Evolutionary conservation across 495 filamentous ascomycete genomes (phyloP).

Genomic region (Podospora conica): DNA sequence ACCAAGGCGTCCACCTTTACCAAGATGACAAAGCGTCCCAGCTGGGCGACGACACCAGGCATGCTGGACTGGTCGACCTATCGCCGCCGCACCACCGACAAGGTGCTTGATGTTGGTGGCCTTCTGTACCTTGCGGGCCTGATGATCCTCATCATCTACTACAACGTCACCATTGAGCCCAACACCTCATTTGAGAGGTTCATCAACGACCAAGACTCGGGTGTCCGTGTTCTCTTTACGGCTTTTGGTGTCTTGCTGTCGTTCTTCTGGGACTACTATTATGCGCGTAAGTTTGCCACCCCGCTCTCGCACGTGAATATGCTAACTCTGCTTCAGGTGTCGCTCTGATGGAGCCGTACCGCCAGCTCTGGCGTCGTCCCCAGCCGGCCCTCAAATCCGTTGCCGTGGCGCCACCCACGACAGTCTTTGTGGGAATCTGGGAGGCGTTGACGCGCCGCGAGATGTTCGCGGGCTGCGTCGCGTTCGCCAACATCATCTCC

Average conservation of each 20-base stretch:
- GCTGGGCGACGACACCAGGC: neutral
- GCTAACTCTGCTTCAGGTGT: neutral
- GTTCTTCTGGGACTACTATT: conserved; percentile 33
- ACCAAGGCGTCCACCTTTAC: neutral
- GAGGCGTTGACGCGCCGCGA: neutral
- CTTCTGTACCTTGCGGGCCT: neutral
- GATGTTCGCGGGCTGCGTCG: neutral
- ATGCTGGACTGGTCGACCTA: neutral
- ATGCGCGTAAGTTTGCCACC: conserved; percentile 19
- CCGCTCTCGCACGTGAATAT: neutral
- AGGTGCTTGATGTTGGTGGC: neutral
- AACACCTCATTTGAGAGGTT: conserved; percentile 38
- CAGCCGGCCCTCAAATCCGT: neutral
- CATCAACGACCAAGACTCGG: conserved; percentile 37
- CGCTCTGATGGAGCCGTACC: neutral
- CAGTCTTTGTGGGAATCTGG: neutral
- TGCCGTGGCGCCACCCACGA: neutral
- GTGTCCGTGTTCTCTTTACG: conserved; percentile 39
- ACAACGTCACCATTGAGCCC: conserved; percentile 25
- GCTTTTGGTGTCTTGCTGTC: conserved; percentile 33
- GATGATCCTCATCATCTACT: conserved; percentile 27
- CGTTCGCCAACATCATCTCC: neutral
- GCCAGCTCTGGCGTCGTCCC: neutral
- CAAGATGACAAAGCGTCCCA: neutral
- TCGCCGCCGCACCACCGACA: neutral